Conservation (phyloP, 1,284 basidiomycete genomes). For the Neonothopanus nambi region DNA sequence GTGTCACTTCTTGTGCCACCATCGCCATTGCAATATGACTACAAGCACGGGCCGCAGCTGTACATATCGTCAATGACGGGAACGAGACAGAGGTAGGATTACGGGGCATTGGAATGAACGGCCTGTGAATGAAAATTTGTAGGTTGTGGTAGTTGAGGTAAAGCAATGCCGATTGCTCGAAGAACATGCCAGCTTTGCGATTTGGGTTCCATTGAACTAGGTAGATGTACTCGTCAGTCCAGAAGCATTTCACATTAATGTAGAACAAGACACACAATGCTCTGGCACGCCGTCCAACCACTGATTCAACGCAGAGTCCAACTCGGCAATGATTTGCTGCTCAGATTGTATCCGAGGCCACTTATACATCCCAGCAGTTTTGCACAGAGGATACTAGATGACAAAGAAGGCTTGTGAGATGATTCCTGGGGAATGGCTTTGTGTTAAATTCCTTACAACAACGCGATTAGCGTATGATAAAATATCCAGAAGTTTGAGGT, state of each 20-base stretch:
- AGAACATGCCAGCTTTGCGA: slow-evolving; percentile 46
- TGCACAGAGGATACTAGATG: slow-evolving; percentile 39
- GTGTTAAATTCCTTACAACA: slow-evolving; percentile 43
- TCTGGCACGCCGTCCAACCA: slow-evolving; percentile 68
- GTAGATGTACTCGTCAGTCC: not conserved
- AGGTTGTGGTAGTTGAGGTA: slow-evolving; percentile 53
- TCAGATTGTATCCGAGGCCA: slow-evolving; percentile 40
- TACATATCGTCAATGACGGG: slow-evolving; percentile 69
- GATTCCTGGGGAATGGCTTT: not conserved
- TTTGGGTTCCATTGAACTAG: slow-evolving; percentile 63
- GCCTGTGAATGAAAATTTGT: slow-evolving; percentile 67
- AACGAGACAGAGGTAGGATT: slow-evolving; percentile 44
- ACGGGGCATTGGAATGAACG: slow-evolving; percentile 62
- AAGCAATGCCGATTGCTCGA: slow-evolving; percentile 60
- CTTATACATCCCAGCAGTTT: slow-evolving; percentile 27
- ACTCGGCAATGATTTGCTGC: slow-evolving; percentile 58
- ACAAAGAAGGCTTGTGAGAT: not conserved
- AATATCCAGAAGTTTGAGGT: slow-evolving; percentile 63
- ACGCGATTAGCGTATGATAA: slow-evolving; percentile 61
- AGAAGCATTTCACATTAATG: not conserved
- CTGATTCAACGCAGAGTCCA: slow-evolving; percentile 66
- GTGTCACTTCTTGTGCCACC: slow-evolving; percentile 26
- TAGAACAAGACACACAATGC: slow-evolving; percentile 39
- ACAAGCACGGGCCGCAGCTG: slow-evolving; percentile 65
- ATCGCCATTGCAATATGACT: slow-evolving; percentile 56